These are phyloP conservation scores for Solanum paucissectum DNA, from an alignment of 257 asterid species.

Conservation along the genomic window DNA sequence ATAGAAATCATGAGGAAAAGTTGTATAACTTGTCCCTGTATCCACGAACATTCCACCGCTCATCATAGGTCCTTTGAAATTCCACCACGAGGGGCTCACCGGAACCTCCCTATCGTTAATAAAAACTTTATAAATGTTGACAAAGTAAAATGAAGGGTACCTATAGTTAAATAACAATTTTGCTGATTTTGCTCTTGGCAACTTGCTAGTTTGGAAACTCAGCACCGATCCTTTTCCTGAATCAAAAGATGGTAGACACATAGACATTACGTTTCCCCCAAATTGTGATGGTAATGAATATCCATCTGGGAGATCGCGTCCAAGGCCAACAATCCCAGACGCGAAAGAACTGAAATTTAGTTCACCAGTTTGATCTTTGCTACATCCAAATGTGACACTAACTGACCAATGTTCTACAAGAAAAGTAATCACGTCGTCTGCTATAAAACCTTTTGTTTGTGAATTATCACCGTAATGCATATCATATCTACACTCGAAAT, in stretches of 20 bases:
- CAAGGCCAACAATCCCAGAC: neutral
- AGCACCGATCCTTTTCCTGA: neutral
- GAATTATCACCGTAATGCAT: neutral
- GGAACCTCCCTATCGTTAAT: neutral
- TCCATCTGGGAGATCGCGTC: neutral
- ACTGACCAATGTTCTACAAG: neutral
- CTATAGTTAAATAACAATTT: neutral
- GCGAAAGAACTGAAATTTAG: neutral
- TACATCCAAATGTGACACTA: neutral
- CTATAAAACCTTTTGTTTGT: neutral
- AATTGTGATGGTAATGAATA: neutral
- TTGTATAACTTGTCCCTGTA: neutral
- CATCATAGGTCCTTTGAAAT: neutral
- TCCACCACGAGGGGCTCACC: neutral
- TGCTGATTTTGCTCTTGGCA: neutral
- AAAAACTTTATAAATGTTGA: neutral
- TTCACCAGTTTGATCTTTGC: neutral
- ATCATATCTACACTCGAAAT: neutral
- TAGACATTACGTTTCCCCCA: neutral
- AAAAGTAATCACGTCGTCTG: neutral
- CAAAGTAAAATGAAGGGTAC: neutral
- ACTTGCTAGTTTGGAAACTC: neutral
- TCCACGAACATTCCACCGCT: neutral
- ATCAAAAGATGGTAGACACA: neutral
- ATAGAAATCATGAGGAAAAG: neutral